Conservation (phyloP, 352 stramenopile species). For the Elongisporangium undulatum region DNA sequence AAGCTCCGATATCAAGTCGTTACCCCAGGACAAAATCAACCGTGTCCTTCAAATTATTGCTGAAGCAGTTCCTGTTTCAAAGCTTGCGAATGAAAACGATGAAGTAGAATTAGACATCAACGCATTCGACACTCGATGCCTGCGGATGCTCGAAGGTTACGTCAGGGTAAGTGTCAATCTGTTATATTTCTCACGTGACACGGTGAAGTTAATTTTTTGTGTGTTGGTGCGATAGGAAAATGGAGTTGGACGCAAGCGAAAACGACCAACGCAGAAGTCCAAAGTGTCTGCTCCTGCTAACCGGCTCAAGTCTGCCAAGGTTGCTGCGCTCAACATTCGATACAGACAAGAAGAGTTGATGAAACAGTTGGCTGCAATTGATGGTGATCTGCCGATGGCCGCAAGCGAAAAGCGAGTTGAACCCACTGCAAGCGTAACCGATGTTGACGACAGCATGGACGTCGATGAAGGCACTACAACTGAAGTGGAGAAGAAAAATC, state of each 20-base stretch:
- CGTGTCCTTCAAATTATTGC: slow-evolving; percentile 87
- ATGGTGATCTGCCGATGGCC: slow-evolving; percentile 24
- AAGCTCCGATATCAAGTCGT: slow-evolving; percentile 72
- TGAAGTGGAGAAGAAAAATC: slow-evolving; percentile 23
- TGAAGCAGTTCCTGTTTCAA: slow-evolving; percentile 80
- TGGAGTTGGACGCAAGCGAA: slow-evolving; percentile 83
- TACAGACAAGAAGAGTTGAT: slow-evolving; percentile 75
- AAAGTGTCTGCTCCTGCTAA: slow-evolving; percentile 53
- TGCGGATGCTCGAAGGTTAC: slow-evolving; percentile 88
- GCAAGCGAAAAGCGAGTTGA: slow-evolving; percentile 23
- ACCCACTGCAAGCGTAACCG: slow-evolving; percentile 48
- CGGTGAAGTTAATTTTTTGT: slow-evolving; percentile 1
- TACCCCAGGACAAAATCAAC: slow-evolving; percentile 87
- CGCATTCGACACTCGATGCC: slow-evolving; percentile 80
- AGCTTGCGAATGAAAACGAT: slow-evolving; percentile 78
- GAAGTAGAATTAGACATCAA: slow-evolving; percentile 90
- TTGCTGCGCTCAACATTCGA: slow-evolving; percentile 72
- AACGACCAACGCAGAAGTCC: slow-evolving; percentile 56
- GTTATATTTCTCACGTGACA: slow-evolving; percentile 12
- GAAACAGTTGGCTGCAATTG: slow-evolving; percentile 70
- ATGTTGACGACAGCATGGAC: slow-evolving; percentile 23
- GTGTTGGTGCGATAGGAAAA: slow-evolving; percentile 56
- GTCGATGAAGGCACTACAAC: slow-evolving; percentile 19
- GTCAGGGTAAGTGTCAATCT: slow-evolving; percentile 67
- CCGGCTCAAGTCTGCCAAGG: slow-evolving; percentile 78